These are phyloP conservation scores for Colletotrichum sp. DNA, from an alignment of 2,329 filamentous ascomycete genomes.

Conservation along the genomic window DNA sequence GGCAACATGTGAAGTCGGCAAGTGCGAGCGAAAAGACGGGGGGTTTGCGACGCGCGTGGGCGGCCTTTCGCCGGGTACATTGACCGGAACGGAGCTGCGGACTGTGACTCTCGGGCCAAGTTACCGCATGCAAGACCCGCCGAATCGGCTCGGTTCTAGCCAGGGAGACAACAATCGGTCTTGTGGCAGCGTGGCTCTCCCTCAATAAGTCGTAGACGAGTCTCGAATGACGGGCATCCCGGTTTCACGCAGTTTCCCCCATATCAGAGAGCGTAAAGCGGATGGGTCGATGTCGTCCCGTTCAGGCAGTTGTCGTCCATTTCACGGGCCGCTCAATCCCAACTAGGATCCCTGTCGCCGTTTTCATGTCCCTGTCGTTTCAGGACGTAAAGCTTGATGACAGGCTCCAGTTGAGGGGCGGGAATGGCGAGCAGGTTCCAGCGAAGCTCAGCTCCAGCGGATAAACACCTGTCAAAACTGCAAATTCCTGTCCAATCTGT, in stretches of 20 bases:
- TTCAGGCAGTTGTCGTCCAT: conserved; percentile 1
- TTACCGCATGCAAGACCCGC: conserved; percentile 6
- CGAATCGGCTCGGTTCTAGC: background rate
- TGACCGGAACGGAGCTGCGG: conserved; percentile 14
- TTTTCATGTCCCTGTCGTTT: conserved; percentile 14
- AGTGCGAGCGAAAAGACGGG: background rate
- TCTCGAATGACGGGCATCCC: background rate
- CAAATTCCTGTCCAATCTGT: background rate
- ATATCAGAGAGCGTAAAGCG: background rate
- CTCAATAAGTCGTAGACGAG: background rate
- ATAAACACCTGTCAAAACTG: background rate
- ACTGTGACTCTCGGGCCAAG: conserved; percentile 14
- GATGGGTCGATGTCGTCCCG: background rate
- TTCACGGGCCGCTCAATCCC: conserved; percentile 7
- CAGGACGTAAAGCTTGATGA: conserved; percentile 18
- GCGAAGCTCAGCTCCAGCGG: background rate
- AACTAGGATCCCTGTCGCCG: conserved; percentile 6
- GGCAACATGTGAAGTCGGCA: background rate
- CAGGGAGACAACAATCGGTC: background rate
- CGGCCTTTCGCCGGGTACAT: background rate
- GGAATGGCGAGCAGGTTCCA: background rate
- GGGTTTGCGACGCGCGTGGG: background rate
- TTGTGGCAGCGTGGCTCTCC: background rate
- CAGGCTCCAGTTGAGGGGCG: background rate
- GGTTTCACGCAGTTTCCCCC: background rate